Conservation (phyloP, 768 basidiomycete genomes). For the Dacryopinax primogenitus region DNA sequence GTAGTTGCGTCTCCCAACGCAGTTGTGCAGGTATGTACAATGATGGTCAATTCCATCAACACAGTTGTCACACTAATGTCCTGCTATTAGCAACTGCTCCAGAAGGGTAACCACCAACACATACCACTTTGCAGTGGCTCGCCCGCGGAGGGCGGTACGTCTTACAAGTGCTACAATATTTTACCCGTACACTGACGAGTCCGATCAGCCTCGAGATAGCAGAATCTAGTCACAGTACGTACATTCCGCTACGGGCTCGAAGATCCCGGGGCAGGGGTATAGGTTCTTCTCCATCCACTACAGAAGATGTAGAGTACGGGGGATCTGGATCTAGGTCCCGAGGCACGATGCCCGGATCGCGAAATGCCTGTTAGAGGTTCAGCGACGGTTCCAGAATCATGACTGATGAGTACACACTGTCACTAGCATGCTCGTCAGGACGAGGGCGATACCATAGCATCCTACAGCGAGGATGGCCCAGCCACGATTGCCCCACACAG, state of each 20-base stretch:
- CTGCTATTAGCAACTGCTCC: slow-evolving; percentile 9
- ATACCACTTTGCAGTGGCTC: slow-evolving; percentile 89
- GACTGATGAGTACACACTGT: slow-evolving; percentile 41
- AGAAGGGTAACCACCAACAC: slow-evolving; percentile 16
- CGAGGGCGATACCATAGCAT: slow-evolving; percentile 47
- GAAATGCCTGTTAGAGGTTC: slow-evolving; percentile 43
- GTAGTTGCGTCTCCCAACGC: slow-evolving; percentile 89
- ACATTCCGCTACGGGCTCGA: slow-evolving; percentile 65
- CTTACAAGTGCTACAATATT: slow-evolving; percentile 87
- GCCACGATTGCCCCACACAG: slow-evolving; percentile 76
- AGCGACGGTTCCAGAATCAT: slow-evolving; percentile 15
- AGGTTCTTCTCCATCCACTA: slow-evolving; percentile 48
- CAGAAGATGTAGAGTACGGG: slow-evolving; percentile 50
- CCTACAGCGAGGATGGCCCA: slow-evolving; percentile 57
- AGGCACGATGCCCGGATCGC: slow-evolving; percentile 82
- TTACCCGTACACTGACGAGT: slow-evolving; percentile 60
- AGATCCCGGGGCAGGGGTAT: slow-evolving; percentile 71
- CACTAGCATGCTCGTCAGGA: slow-evolving; percentile 59
- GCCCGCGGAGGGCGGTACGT: slow-evolving; percentile 88
- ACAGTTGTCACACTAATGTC: slow-evolving; percentile 86
- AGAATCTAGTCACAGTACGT: too few species aligned
- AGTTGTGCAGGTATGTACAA: slow-evolving; percentile 88
- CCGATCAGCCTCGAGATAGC: too few species aligned
- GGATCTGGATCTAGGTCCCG: slow-evolving; percentile 77
- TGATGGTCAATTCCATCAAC: slow-evolving; percentile 93